Evolutionary conservation across 768 basidiomycete genomes (phyloP), one percentile per base, ranked within the genome.

Genomic region (Mycena indigotica): DNA sequence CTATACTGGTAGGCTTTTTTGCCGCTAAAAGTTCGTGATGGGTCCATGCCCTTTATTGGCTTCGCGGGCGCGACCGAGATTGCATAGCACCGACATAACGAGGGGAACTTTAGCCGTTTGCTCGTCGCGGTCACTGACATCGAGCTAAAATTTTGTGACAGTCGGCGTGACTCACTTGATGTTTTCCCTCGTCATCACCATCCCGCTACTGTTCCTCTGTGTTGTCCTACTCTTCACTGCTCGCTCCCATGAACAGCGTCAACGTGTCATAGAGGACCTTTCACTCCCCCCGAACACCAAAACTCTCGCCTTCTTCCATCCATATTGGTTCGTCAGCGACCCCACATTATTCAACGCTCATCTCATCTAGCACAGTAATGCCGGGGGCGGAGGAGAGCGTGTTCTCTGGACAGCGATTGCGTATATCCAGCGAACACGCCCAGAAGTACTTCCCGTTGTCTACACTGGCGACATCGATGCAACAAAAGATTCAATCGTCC

Each of bases 321-420:
- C 95, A 0, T 98, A 95, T 70, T 98, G 95, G 95, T 95, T 65
- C 74, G 84, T 67, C 15, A 4, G 41, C 28, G 16, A 35, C 19
- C 29, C 45, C 39, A 26, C 32, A 32, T 57, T 8, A 2, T 21
- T 38, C 50, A 21, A 39, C 32, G 40, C 72, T 79, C 69, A 77
- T 75, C 72, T 67, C 69, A 71, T 70, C 61, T 50, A 88, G 57
- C 61, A 66, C 55, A 82, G 96, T 68, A 97, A 98, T 79, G 95
- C 95, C 32, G 95, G 96, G 0, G 96, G 96, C 12, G 97, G 96
- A 25, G 96, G 97, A 1, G 96, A 98, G 72, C 85, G 95, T 1
- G 97, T 99, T 1, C 75, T 99, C 0, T 98, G 95, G 95, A 88
- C 91, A 0, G 95, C 94, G 1, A 81, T 98, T 28, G 81, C 87